These are phyloP conservation scores for Trichoderma koningii DNA, from an alignment of 2,329 filamentous ascomycete genomes.

Conservation along the genomic window DNA sequence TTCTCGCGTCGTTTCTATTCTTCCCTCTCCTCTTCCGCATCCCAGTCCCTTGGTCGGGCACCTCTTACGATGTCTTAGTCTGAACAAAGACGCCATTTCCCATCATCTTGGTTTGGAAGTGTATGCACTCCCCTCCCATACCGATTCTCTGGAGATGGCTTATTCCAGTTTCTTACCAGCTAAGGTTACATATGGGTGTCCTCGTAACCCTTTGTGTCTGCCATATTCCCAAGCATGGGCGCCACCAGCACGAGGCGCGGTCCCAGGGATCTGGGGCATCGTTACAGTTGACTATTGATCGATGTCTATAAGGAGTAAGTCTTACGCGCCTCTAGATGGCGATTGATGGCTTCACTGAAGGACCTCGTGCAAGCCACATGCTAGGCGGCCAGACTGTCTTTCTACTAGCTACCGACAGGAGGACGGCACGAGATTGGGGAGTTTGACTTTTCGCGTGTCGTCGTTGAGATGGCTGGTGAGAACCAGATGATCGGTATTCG, in stretches of 20 bases:
- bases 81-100: slow-evolving; percentile 11
- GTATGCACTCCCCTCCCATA: not conserved
- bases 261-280: slow-evolving; percentile 1
- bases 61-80: not conserved
- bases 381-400: not conserved
- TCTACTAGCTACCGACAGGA: not conserved
- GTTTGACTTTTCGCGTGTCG: not conserved
- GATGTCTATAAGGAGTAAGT: not conserved
- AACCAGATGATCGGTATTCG: not conserved
- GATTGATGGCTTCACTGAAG: not conserved
- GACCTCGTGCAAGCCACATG: not conserved
- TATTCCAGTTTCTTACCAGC: not conserved
- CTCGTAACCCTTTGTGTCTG: not conserved
- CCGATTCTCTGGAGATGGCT: not conserved
- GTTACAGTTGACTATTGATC: not conserved
- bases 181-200: not conserved
- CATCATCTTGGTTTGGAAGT: not conserved
- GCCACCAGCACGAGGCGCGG: not conserved
- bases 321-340: not conserved
- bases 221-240: not conserved
- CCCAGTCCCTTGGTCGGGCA: not conserved
- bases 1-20: slow-evolving; percentile 1
- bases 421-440: not conserved
- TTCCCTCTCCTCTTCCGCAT: not conserved
- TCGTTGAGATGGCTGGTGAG: not conserved